Percentiles rank a stretch among this genome's conserved stretches.
Conservation (phyloP, 345 rosid species). For the thale cress (Arabidopsis thaliana) region TAIR10.1 NC_003070.9:28256001-28256500, state of each 20-base stretch:
- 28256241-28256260: slow-evolving; percentile 33
- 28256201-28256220: slow-evolving; percentile 42
- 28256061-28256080: slow-evolving; percentile 22
- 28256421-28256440: neutral
- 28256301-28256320: slow-evolving; percentile 32
- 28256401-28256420: neutral
- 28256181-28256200: slow-evolving; percentile 50
- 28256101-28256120: slow-evolving; percentile 41
- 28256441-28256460: slow-evolving; percentile 45
- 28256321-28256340: slow-evolving; percentile 67
- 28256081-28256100: slow-evolving; percentile 52
- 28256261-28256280: slow-evolving; percentile 40
- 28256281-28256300: slow-evolving; percentile 37
- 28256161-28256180: slow-evolving; percentile 37
- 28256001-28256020: too few relatives aligned
- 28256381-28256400: neutral
- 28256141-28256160: slow-evolving; percentile 30
- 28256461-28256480: slow-evolving; percentile 59
- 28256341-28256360: slow-evolving; percentile 67
- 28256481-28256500: slow-evolving; percentile 55
- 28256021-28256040: too few relatives aligned
- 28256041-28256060: neutral
- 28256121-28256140: slow-evolving; percentile 42
- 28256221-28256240: slow-evolving; percentile 40
- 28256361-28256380: slow-evolving; percentile 45